These are phyloP conservation scores for Pochonia chlamydosporia DNA, from an alignment of 2,329 filamentous ascomycete species.

Conservation along the genomic window DNA sequence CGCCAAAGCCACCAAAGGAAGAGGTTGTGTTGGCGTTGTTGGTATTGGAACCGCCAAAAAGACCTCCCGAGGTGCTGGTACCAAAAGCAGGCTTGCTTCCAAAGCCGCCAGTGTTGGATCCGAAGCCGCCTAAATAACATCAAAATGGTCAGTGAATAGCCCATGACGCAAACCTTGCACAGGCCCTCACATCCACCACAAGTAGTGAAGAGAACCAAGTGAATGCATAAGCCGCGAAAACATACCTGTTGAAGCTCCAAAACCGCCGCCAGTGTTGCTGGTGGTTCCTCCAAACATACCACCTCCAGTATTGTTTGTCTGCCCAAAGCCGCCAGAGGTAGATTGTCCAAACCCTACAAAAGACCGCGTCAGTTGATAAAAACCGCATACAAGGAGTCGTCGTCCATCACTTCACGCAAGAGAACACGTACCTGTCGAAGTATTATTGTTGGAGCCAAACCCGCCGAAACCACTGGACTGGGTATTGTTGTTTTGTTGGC, in stretches of 20 bases:
- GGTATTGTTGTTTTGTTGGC: slow-evolving; percentile 46
- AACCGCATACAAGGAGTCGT: slow-evolving; percentile 12
- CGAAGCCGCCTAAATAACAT: slow-evolving; percentile 28
- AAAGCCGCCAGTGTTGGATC: slow-evolving; percentile 29
- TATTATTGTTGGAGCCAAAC: slow-evolving; percentile 41
- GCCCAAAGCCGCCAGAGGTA: slow-evolving; percentile 38
- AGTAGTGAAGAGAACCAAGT: slow-evolving; percentile 8
- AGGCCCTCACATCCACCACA: background rate
- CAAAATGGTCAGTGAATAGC: background rate
- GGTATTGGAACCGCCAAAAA: slow-evolving; percentile 40
- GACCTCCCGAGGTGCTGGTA: slow-evolving; percentile 31
- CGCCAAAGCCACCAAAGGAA: slow-evolving; percentile 36
- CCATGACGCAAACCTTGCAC: background rate
- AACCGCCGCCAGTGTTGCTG: slow-evolving; percentile 24
- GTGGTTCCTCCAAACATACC: slow-evolving; percentile 38
- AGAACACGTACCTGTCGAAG: slow-evolving; percentile 45
- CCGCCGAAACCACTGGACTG: slow-evolving; percentile 47
- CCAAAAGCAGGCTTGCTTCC: slow-evolving; percentile 50
- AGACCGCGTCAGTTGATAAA: slow-evolving; percentile 18
- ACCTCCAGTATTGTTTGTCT: slow-evolving; percentile 26
- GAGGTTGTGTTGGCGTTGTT: slow-evolving; percentile 21
- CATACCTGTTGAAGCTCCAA: slow-evolving; percentile 30
- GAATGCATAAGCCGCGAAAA: slow-evolving; percentile 9
- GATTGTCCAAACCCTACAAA: slow-evolving; percentile 27
- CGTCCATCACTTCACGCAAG: background rate